Evolutionary conservation across 352 stramenopile genomes (phyloP).

Genomic region (Phytophthora idaei): DNA sequence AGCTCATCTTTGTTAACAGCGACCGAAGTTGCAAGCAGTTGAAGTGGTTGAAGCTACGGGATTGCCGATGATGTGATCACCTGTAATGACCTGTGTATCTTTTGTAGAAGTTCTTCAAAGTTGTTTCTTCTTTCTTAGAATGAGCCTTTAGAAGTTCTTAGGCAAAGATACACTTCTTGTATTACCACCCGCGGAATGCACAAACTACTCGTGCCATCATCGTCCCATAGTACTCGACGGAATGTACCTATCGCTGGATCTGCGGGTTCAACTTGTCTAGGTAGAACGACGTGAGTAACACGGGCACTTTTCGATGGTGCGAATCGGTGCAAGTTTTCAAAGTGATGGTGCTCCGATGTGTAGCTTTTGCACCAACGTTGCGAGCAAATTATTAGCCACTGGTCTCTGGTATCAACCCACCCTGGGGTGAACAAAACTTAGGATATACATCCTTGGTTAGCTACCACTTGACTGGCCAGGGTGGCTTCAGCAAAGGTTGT

Average conservation of each 20-base stretch:
- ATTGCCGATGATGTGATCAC: not conserved
- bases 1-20: no score
- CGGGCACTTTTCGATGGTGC: constrained; percentile 2
- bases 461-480: constrained; percentile 9
- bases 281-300: not conserved
- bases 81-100: constrained; percentile 7
- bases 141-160: no score
- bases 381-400: not conserved
- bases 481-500: constrained; percentile 1
- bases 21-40: not conserved
- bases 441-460: not conserved
- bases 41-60: constrained; percentile 2
- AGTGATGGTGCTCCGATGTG: not conserved
- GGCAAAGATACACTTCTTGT: not conserved
- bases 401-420: constrained; percentile 12
- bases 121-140: not conserved
- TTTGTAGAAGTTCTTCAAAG: not conserved
- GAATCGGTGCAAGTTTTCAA: not conserved
- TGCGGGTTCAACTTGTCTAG: constrained; percentile 2
- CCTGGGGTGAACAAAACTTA: not conserved
- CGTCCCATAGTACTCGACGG: constrained; percentile 20
- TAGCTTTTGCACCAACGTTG: not conserved
- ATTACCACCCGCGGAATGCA: constrained; percentile 4
- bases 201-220: constrained; percentile 2
- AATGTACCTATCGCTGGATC: constrained; percentile 14